Evolutionary conservation across 306 rosid species (phyloP), one percentile per base, ranked within the genome.

Genomic region (Calophaca sinica): DNA sequence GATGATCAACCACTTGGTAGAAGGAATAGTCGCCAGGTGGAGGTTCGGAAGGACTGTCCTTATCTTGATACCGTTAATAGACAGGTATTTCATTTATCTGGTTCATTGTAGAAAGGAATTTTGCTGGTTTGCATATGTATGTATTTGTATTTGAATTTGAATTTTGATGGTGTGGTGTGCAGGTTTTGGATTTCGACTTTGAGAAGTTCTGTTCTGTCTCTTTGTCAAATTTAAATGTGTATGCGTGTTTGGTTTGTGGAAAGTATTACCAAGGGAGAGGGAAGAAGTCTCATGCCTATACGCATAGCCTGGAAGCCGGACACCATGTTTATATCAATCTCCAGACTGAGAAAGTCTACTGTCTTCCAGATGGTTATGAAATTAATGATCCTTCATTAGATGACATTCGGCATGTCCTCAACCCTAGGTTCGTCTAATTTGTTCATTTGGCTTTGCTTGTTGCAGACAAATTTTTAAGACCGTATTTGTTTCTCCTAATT

Each of bases 321-420:
- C 98, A 94, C 86, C 98, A 94, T 58, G 97, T 94, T 54, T 94
- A 87, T 62, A 88, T 91, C 82, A 94, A 94, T 86, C 97, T 94
- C 35, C 93, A 72, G 44, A 94, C 98, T 2, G 97, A 94, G 87
- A 92, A 87, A 84, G 98, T 94, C 55, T 94, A 87, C 74, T 94
- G 98, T 86, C 98, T 94, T 76, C 98, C 98, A 0, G 98, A 94
- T 81, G 96, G 97, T 76, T 94, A 94, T 82, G 98, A 94, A 84
- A 94, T 94, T 60, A 90, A 90, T 39, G 98, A 94, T 76, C 96
- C 98, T 8, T 94, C 98, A n/a, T 83, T 94, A 60, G 98, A 94
- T 81, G 97, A 91, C 80, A 94, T 94, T 67, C 91, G 98, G n/a
- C 89, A 90, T 67, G 98, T 94, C 78, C 76, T 94, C 41, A 94